phyloP scores from a whole-genome alignment of 2,329 filamentous ascomycete species.

The Fusarium denticulatum region DNA sequence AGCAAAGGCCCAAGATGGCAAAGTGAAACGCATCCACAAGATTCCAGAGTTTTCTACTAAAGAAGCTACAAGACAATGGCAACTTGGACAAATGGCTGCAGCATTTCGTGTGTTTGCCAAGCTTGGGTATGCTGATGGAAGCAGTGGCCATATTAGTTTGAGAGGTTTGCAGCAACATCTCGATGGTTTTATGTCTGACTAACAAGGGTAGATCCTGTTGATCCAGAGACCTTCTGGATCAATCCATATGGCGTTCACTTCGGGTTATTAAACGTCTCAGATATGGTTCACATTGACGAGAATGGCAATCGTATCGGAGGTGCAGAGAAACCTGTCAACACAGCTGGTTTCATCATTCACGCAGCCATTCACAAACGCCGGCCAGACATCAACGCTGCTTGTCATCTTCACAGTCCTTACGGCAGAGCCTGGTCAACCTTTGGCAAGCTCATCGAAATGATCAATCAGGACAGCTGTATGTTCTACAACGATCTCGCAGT shows the following conservation, averaged over 20 bases:
- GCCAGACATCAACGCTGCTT: conserved; percentile 71
- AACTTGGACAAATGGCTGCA: conserved; percentile 53
- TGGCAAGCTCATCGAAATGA: conserved; percentile 70
- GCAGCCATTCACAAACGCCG: conserved; percentile 70
- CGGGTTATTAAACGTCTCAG: conserved; percentile 69
- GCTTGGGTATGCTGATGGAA: conserved; percentile 56
- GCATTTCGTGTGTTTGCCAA: conserved; percentile 61
- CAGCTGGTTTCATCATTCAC: conserved; percentile 76
- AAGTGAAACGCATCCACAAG: conserved; percentile 28
- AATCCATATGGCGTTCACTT: conserved; percentile 74
- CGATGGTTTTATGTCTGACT: not conserved
- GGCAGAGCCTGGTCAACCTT: conserved; percentile 75
- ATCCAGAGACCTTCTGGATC: conserved; percentile 52
- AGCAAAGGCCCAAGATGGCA: conserved; percentile 11
- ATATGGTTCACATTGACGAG: conserved; percentile 73
- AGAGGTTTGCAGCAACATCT: conserved; percentile 22
- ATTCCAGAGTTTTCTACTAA: conserved; percentile 33
- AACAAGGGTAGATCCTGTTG: conserved; percentile 45
- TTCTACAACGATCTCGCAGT: conserved; percentile 71
- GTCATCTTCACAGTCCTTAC: conserved; percentile 71
- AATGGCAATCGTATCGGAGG: conserved; percentile 69
- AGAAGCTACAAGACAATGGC: conserved; percentile 44
- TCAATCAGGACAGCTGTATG: conserved; percentile 72
- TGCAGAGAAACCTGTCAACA: conserved; percentile 68
- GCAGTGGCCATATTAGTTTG: conserved; percentile 58